Conservation (phyloP, 805 yeast species). For the Wickerhamiella azymoides region DNA sequence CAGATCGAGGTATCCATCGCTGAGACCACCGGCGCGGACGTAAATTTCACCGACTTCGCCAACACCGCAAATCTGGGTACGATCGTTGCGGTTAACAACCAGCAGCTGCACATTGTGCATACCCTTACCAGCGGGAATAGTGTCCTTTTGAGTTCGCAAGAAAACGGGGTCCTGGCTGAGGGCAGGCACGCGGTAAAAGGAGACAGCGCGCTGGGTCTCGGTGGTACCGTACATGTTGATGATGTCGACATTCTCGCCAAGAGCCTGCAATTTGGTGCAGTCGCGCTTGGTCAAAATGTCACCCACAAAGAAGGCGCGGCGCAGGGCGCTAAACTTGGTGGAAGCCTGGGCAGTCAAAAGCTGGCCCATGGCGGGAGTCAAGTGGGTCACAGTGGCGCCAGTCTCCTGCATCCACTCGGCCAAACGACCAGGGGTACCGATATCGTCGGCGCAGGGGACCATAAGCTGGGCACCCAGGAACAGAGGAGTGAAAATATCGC, state of each 20-base stretch:
- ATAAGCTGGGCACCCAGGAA: conserved; percentile 86
- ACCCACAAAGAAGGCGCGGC: conserved; percentile 97
- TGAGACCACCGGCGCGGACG: conserved; percentile 95
- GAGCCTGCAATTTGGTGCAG: conserved; percentile 78
- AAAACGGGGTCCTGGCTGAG: conserved; percentile 54
- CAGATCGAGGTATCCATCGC: conserved; percentile 87
- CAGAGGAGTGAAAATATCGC: conserved; percentile 97
- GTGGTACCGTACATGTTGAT: conserved; percentile 99
- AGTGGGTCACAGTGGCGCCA: conserved; percentile 89
- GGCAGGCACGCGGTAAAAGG: conserved; percentile 78
- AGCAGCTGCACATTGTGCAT: conserved; percentile 90
- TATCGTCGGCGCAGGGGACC: conserved; percentile 93
- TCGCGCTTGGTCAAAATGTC: conserved; percentile 96
- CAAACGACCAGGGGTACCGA: conserved; percentile 94
- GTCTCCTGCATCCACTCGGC: conserved; percentile 95
- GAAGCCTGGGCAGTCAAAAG: conserved; percentile 89
- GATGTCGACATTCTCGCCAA: conserved; percentile 78
- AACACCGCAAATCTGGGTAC: conserved; percentile 86
- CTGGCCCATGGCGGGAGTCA: conserved; percentile 99
- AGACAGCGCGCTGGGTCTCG: conserved; percentile 96
- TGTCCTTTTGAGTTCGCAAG: conserved; percentile 75
- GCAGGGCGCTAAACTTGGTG: conserved; percentile 68
- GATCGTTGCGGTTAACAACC: conserved; percentile 83
- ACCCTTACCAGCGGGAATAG: conserved; percentile 97
- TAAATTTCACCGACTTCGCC: conserved; percentile 99